Evolutionary conservation across 2,329 filamentous ascomycete genomes (phyloP).

Genomic region (Penicillium aurantiogriseum): DNA sequence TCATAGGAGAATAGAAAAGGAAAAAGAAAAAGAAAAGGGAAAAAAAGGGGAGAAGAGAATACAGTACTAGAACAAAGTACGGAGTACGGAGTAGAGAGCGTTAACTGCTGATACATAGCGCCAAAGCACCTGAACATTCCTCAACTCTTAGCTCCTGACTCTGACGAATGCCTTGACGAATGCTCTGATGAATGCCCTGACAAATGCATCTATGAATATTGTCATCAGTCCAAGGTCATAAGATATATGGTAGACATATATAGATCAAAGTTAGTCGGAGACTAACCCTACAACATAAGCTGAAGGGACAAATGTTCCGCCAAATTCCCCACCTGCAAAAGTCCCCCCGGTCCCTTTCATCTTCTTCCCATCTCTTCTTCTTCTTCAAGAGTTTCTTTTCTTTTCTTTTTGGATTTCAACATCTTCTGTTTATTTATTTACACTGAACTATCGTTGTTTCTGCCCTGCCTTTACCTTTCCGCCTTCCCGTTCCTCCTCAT

Average conservation of each 20-base stretch:
- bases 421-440: neutral
- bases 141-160: neutral
- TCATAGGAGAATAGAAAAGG: neutral
- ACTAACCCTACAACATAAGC: too few relatives aligned
- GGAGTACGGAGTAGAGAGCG: neutral
- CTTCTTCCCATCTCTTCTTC: neutral
- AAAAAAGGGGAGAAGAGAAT: neutral
- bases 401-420: neutral
- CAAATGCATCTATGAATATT: neutral
- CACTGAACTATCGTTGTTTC: neutral
- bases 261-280: neutral
- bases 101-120: too few relatives aligned
- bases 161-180: neutral
- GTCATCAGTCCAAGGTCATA: neutral
- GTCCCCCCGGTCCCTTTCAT: neutral
- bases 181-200: too few relatives aligned
- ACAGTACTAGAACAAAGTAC: neutral
- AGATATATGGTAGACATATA: too few relatives aligned
- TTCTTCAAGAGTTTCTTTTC: neutral
- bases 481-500: neutral
- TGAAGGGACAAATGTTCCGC: neutral
- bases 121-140: neutral
- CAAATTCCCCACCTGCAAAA: constrained; percentile 10
- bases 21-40: neutral
- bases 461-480: neutral